These are phyloP conservation scores for Fusarium camptoceras DNA, from an alignment of 2,329 filamentous ascomycete species.

Conservation along the genomic window DNA sequence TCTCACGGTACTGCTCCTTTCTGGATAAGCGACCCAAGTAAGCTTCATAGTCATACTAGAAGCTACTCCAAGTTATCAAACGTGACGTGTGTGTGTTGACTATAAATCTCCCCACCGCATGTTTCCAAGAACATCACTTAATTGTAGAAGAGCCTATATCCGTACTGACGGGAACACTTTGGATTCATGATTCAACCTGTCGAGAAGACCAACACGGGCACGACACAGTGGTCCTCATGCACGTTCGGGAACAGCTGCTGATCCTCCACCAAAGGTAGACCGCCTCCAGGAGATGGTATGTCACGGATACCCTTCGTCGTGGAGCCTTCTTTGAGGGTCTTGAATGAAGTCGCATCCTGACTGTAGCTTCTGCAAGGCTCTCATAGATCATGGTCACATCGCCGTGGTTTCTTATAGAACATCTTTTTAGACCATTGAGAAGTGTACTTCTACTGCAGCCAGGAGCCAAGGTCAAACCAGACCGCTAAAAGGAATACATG, in stretches of 20 bases:
- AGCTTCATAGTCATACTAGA: not conserved
- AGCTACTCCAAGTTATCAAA: not conserved
- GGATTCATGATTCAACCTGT: not conserved
- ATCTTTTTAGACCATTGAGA: not conserved
- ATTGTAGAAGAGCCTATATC: not conserved
- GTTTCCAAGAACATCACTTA: not conserved
- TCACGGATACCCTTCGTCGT: not conserved
- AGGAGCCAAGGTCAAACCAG: conserved; percentile 5
- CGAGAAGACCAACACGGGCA: not conserved
- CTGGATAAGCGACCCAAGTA: not conserved
- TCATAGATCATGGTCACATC: not conserved
- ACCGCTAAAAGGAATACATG: not conserved
- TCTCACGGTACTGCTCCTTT: not conserved
- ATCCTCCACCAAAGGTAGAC: conserved; percentile 5
- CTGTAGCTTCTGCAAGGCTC: conserved; percentile 23
- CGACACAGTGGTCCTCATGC: not conserved
- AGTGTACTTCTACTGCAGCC: not conserved
- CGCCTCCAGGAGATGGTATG: conserved; percentile 3
- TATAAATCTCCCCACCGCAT: not conserved
- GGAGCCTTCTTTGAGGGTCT: conserved; percentile 4
- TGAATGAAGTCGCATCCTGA: conserved; percentile 4
- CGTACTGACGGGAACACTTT: not conserved
- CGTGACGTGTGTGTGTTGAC: not conserved
- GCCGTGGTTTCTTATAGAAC: not conserved
- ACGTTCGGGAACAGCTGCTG: not conserved